These are phyloP conservation scores for Melastoma candidum DNA, from an alignment of 441 rosid species.

Conservation along the genomic window DNA sequence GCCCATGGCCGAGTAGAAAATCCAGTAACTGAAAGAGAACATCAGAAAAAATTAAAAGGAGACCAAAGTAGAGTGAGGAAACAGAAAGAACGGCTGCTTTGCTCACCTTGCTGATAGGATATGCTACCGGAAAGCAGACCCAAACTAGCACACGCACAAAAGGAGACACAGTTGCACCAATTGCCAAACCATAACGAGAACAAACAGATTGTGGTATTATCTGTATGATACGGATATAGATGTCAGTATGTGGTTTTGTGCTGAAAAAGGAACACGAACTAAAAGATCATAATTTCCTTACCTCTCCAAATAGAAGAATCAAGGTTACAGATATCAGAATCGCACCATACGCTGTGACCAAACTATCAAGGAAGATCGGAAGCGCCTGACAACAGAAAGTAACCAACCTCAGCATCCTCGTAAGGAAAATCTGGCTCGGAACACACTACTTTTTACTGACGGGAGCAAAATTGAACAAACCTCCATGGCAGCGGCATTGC, in stretches of 20 bases:
- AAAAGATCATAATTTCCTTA: conserved; percentile 10
- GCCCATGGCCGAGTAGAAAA: conserved; percentile 27
- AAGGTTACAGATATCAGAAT: conserved; percentile 57
- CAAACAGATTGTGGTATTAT: conserved; percentile 82
- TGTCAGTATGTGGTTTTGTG: too few relatives aligned
- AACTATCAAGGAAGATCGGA: conserved; percentile 56
- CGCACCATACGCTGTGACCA: conserved; percentile 59
- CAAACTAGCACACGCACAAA: conserved; percentile 68
- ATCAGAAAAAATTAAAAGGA: background rate
- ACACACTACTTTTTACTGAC: too few relatives aligned
- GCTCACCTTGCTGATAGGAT: conserved; percentile 88
- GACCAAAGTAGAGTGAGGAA: background rate
- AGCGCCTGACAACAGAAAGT: conserved; percentile 36
- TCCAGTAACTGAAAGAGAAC: conserved; percentile 14
- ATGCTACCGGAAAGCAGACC: conserved; percentile 76
- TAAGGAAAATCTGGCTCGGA: background rate
- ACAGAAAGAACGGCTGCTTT: background rate
- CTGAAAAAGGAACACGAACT: background rate
- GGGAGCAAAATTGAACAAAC: conserved; percentile 14
- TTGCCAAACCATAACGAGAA: conserved; percentile 75
- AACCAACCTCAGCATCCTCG: background rate
- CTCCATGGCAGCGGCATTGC: conserved; percentile 84
- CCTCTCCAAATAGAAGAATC: conserved; percentile 75
- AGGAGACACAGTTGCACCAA: conserved; percentile 78
- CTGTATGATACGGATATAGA: conserved; percentile 21